Evolutionary conservation across 73 alveolate species (phyloP).

Genomic region (Symbiodinium natans): DNA sequence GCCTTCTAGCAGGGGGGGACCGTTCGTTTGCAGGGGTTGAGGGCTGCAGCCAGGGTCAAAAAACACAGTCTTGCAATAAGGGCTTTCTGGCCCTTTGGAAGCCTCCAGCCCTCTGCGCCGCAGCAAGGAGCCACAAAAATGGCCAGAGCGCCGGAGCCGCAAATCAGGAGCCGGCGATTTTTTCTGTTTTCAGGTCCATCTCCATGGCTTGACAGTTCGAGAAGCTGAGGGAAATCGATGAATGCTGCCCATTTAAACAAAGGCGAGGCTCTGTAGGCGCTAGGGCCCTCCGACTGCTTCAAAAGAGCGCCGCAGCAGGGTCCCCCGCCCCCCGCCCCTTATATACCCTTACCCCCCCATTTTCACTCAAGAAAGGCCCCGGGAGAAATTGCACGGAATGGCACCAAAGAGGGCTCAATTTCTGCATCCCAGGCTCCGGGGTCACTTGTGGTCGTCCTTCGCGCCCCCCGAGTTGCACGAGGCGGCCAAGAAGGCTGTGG

Average conservation of each 20-base stretch:
- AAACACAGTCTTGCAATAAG: not conserved
- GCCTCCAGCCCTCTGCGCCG: not conserved
- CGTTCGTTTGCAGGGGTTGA: too few relatives aligned
- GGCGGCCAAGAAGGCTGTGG: not conserved
- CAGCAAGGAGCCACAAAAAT: slow-evolving; percentile 46
- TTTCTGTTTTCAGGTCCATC: not conserved
- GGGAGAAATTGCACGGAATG: too few relatives aligned
- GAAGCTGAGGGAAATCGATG: not conserved
- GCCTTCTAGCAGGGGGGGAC: too few relatives aligned
- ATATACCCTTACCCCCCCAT: too few relatives aligned
- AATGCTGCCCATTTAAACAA: not conserved
- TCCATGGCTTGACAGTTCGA: not conserved
- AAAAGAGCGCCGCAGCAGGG: too few relatives aligned
- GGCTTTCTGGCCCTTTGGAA: not conserved
- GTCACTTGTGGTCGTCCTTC: not conserved
- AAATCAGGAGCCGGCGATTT: not conserved
- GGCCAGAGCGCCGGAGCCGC: slow-evolving; percentile 54
- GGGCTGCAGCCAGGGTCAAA: too few relatives aligned
- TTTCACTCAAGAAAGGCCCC: too few relatives aligned
- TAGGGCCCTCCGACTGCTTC: too few relatives aligned
- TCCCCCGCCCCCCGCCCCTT: too few relatives aligned
- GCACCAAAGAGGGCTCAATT: too few relatives aligned
- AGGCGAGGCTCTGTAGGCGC: too few relatives aligned
- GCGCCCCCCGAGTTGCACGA: not conserved
- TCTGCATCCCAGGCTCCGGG: not conserved